Conservation (phyloP, 179 eudicot genomes). For the Vitellaria paradoxa region DNA sequence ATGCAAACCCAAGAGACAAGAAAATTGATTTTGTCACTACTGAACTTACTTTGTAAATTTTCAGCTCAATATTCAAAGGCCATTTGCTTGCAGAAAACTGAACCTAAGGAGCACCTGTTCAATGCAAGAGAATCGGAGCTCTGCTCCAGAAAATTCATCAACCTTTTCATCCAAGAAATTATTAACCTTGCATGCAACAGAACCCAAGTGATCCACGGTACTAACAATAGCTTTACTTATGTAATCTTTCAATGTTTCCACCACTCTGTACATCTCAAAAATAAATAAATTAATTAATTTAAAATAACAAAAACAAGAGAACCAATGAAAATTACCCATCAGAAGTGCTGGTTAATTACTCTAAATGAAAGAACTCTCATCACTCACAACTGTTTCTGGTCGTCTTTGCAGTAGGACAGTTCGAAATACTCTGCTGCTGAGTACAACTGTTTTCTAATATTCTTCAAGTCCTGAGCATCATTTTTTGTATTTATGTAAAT, state of each 20-base stretch:
- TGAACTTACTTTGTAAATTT: background rate
- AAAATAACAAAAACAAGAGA: background rate
- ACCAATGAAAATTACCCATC: background rate
- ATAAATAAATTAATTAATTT: background rate
- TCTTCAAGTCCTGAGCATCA: conserved; percentile 65
- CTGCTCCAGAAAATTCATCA: conserved; percentile 51
- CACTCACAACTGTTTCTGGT: conserved; percentile 69
- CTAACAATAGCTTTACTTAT: conserved; percentile 66
- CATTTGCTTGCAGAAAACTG: background rate
- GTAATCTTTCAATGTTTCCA: conserved; percentile 70
- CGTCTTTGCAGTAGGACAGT: conserved; percentile 47
- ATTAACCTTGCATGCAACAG: conserved; percentile 60
- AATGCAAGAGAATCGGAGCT: conserved; percentile 50
- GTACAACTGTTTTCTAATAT: conserved; percentile 62
- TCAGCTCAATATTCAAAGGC: background rate
- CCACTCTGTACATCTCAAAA: conserved; percentile 44
- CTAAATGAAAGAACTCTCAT: no score
- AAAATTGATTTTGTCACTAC: background rate
- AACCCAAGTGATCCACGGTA: conserved; percentile 88
- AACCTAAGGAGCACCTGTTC: conserved; percentile 49
- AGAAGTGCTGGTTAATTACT: background rate
- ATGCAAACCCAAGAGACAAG: background rate
- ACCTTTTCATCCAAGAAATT: conserved; percentile 63
- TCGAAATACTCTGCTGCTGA: conserved; percentile 88
- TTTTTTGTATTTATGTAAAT: background rate